phyloP scores from a whole-genome alignment of 768 basidiomycete genomes.

The Cystobasidiopsis lactophilus region DNA sequence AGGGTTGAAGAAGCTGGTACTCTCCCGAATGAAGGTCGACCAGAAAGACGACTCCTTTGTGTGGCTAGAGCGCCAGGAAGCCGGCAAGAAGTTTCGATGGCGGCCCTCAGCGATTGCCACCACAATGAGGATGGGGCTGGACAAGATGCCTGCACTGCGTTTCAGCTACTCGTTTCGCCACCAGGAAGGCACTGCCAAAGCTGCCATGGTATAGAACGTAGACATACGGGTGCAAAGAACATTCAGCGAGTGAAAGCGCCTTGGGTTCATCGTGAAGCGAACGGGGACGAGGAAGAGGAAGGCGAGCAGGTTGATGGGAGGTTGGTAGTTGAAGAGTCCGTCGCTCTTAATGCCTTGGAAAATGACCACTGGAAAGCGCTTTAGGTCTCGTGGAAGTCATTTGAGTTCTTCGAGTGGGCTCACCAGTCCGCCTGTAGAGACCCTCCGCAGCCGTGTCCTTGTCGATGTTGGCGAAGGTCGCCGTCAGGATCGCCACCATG shows the following conservation, averaged over 20 bases:
- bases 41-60: too few relatives aligned
- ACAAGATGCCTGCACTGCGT: neutral
- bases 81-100: neutral
- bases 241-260: slow-evolving; percentile 7
- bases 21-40: too few relatives aligned
- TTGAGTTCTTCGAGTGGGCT: too few relatives aligned
- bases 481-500: slow-evolving; percentile 46
- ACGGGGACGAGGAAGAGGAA: slow-evolving; percentile 67
- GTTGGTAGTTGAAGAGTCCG: slow-evolving; percentile 23
- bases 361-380: slow-evolving; percentile 35
- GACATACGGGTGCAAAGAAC: slow-evolving; percentile 4
- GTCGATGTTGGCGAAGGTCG: slow-evolving; percentile 82
- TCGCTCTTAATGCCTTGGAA: slow-evolving; percentile 49
- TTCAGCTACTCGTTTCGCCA: neutral
- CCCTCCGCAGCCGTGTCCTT: slow-evolving; percentile 42
- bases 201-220: neutral
- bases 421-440: slow-evolving; percentile 15
- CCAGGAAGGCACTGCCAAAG: too few relatives aligned
- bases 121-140: neutral
- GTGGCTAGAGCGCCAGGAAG: too few relatives aligned
- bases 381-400: too few relatives aligned
- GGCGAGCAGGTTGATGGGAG: slow-evolving; percentile 75
- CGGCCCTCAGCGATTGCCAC: neutral
- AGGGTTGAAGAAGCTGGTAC: too few relatives aligned
- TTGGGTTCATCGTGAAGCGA: slow-evolving; percentile 39